Percentiles rank a stretch among this genome's conserved stretches.
Evolutionary conservation across 805 yeast genomes (phyloP).

Genomic region (Sugiyamaella floridensis): DNA sequence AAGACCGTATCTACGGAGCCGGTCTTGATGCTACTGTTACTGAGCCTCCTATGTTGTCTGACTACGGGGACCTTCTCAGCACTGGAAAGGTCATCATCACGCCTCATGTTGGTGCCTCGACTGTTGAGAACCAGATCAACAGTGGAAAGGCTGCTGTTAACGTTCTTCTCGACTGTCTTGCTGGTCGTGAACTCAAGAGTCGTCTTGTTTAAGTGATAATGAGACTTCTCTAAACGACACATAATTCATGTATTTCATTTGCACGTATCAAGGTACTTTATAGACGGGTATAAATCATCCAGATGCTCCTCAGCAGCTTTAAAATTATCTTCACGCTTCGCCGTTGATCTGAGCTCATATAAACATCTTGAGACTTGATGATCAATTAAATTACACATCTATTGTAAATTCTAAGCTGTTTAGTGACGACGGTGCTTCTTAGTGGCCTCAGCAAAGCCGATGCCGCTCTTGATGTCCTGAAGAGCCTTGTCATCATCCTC

Average conservation of each 20-base stretch:
- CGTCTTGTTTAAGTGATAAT: background rate
- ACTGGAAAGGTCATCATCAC: slow-evolving; percentile 4
- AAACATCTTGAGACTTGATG: no score
- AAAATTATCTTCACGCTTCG: no score
- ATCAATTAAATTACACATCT: no score
- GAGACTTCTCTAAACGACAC: no score
- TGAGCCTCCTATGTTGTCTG: slow-evolving; percentile 6
- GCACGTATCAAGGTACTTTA: no score
- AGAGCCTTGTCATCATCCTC: slow-evolving; percentile 10
- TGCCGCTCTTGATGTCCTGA: slow-evolving; percentile 5
- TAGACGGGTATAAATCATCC: no score
- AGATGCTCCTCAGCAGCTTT: no score
- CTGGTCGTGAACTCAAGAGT: slow-evolving; percentile 1
- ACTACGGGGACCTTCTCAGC: slow-evolving; percentile 1
- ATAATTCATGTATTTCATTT: no score
- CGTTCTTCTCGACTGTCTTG: slow-evolving; percentile 3
- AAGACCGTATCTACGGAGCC: slow-evolving; percentile 5
- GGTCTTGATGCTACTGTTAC: slow-evolving; percentile 7
- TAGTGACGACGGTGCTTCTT: slow-evolving; percentile 11
- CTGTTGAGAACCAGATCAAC: slow-evolving; percentile 8
- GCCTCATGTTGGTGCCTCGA: slow-evolving; percentile 10
- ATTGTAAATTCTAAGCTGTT: background rate
- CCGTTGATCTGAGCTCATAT: no score
- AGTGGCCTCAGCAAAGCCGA: slow-evolving; percentile 6
- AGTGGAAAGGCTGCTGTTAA: slow-evolving; percentile 8